Evolutionary conservation across 139 green algal species (phyloP).

Genomic region (Coelastrella sp.): DNA sequence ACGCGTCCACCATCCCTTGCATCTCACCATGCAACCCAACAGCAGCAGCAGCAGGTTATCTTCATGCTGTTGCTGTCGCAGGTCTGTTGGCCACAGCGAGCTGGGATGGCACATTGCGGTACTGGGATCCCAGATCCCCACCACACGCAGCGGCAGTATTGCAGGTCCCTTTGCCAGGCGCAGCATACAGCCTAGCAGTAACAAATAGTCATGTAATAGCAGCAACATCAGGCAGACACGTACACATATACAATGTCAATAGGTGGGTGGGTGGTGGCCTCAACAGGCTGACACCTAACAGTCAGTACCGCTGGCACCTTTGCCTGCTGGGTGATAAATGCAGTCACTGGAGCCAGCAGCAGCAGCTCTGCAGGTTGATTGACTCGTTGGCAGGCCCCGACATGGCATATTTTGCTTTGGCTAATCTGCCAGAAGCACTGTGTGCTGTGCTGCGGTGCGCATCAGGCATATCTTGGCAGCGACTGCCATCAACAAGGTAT

Average conservation of each 20-base stretch:
- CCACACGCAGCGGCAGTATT: constrained; percentile 44
- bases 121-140: constrained; percentile 81
- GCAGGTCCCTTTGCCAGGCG: constrained; percentile 72
- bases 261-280: constrained; percentile 54
- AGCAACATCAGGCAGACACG: constrained; percentile 77
- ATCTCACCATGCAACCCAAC: too few species aligned
- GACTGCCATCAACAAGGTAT: too few species aligned
- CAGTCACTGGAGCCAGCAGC: too few species aligned
- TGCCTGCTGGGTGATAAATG: too few species aligned
- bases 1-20: too few species aligned
- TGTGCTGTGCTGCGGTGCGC: background rate
- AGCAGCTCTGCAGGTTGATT: background rate
- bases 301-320: too few species aligned
- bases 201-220: constrained; percentile 75
- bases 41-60: too few species aligned
- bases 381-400: background rate
- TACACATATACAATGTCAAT: constrained; percentile 85
- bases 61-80: constrained; percentile 38
- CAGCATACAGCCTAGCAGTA: constrained; percentile 79
- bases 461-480: too few species aligned
- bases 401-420: background rate
- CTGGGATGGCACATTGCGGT: constrained; percentile 80
- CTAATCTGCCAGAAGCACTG: background rate
- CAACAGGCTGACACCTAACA: too few species aligned
- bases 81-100: constrained; percentile 74